phyloP scores from a whole-genome alignment of 179 eudicot species.

The Monotropa hypopitys region DNA sequence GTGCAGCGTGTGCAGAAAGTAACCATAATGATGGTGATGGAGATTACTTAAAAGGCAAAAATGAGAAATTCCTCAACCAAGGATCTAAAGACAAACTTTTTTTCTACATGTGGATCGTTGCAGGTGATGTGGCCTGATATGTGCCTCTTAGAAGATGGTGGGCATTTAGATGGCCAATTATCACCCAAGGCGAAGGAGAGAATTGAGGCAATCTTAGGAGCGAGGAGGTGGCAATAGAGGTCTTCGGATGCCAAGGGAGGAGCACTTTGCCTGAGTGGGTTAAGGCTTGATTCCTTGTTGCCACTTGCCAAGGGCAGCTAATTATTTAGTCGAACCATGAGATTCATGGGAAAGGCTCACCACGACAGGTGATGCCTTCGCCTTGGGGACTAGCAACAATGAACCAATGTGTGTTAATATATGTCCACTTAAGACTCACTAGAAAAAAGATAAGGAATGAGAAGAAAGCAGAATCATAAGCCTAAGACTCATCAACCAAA shows the following conservation, averaged over 20 bases:
- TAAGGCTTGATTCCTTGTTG: neutral
- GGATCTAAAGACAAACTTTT: neutral
- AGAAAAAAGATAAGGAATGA: neutral
- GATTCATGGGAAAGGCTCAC: neutral
- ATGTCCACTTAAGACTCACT: neutral
- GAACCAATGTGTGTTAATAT: neutral
- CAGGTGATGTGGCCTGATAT: neutral
- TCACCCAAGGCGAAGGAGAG: neutral
- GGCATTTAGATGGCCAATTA: neutral
- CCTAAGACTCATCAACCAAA: neutral
- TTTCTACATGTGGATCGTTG: neutral
- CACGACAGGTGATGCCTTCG: neutral
- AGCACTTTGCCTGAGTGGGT: neutral
- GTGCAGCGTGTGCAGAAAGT: neutral
- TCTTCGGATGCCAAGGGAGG: neutral
- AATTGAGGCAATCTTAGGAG: neutral
- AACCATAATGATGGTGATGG: neutral
- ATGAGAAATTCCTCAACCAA: neutral
- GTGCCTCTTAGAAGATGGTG: neutral
- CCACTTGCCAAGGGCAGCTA: neutral
- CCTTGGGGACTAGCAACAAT: neutral
- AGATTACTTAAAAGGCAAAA: constrained; percentile 1
- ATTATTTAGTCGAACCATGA: neutral
- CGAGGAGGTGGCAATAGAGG: neutral
- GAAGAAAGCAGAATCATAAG: neutral